A percentile compares a stretch with the other conserved stretches of the same genome.
Conservation (phyloP, 2,329 filamentous ascomycete species). For the Penicillium concentricum region DNA sequence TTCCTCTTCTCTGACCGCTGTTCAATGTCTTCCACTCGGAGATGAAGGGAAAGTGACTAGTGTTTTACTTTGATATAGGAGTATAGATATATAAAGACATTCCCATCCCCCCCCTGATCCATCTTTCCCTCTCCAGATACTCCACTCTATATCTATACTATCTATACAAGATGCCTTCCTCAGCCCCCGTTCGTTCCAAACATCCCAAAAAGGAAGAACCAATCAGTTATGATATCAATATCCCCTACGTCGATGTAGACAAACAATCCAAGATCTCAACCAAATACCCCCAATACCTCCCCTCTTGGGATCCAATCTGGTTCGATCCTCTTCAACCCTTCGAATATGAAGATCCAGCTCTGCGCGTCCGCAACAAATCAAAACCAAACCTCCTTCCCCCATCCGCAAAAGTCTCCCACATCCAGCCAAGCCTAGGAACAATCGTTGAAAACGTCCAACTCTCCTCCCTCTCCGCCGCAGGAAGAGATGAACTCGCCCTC, state of each 20-base stretch:
- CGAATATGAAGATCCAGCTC: conserved; percentile 48
- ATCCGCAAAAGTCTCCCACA: conserved; percentile 35
- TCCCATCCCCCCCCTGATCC: background rate
- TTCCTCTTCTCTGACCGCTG: conserved; percentile 1
- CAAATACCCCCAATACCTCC: conserved; percentile 48
- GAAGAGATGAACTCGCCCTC: conserved; percentile 56
- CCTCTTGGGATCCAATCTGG: conserved; percentile 49
- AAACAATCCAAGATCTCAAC: conserved; percentile 38
- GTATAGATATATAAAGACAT: conserved; percentile 1
- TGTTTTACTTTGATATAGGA: background rate
- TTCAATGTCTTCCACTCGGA: conserved; percentile 9
- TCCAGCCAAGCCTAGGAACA: conserved; percentile 46
- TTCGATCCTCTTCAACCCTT: conserved; percentile 48
- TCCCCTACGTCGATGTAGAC: conserved; percentile 48
- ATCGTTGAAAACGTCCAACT: conserved; percentile 48
- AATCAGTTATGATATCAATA: conserved; percentile 50
- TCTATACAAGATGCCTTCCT: conserved; percentile 33
- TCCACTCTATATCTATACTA: background rate
- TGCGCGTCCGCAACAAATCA: conserved; percentile 43
- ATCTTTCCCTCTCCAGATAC: conserved; percentile 5
- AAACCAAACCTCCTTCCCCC: conserved; percentile 38
- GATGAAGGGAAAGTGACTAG: conserved; percentile 1
- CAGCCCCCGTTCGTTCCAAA: conserved; percentile 33
- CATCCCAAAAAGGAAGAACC: conserved; percentile 31
- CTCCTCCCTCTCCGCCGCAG: conserved; percentile 46